Base-by-base conservation (phyloP, 2,329 filamentous ascomycete genomes). In the Aureobasidium sp. region DNA sequence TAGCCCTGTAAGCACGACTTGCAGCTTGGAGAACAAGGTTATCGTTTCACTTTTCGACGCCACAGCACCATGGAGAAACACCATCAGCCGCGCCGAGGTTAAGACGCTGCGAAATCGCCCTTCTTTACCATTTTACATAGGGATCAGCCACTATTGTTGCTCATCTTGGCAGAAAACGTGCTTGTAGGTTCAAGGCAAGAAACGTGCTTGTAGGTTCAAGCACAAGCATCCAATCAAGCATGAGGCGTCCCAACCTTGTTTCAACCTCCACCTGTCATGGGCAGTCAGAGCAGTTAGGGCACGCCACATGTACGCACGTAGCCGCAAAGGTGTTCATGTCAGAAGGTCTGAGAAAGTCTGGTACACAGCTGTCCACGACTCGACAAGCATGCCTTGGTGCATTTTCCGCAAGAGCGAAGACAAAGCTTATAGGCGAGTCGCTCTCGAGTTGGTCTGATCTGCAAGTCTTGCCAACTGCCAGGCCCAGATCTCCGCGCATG, bases 351-450 rank as follows among this genome's bases (percentile, higher is more conserved):
- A 13, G n/a, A n/a, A 29, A 53, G 9, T 44, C 39, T 29, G 52
- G 52, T 56, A 56, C 36, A 42, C 52, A 56, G 52, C 27, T 44
- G 52, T 56, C 52, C 52, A 34, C 27, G 39, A 42, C 34, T 56
- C 52, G 23, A 5, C 17, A 42, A 20, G 10, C 34, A 42, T 32
- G 13, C 27, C n/a, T 20, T 42, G 26, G 26, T 56, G 39, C 52
- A 44, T 34, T 26, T 26, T 9, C 27, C 10, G 37, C 39, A 44
- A 27, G n/a, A 20, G 23, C 12, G 15, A 20, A 13, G 5, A 6
- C 20, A 44, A 56, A 56, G 9, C 39, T 44, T 32, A 56, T 56
- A 56, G 52, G 52, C 52, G 52, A 56, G 13, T 55, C 36, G 51
- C 10, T 26, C 50, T 53, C 12, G 23, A 55, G 26, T 42, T 32